Conservation (phyloP, 2,329 filamentous ascomycete genomes). For the Zymoseptoria pseudotritici region DNA sequence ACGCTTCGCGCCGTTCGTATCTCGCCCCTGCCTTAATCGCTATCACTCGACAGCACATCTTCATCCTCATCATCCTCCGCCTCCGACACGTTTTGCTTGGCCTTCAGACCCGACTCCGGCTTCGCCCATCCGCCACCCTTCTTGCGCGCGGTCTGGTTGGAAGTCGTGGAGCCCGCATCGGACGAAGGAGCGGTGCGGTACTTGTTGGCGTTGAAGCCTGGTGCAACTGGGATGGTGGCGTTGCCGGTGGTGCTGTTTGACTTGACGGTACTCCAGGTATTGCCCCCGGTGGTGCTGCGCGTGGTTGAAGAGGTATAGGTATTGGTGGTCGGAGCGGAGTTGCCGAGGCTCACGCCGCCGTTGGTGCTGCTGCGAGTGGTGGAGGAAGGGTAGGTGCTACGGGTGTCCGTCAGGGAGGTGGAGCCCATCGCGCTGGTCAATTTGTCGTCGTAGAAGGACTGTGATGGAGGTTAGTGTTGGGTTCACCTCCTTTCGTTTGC, state of each 20-base stretch:
- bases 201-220: constrained; percentile 3
- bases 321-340: neutral
- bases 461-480: neutral
- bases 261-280: neutral
- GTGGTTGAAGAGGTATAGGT: neutral
- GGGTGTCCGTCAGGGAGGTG: neutral
- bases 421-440: neutral
- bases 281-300: neutral
- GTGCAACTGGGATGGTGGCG: neutral
- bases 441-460: neutral
- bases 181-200: constrained; percentile 1
- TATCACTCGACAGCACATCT: constrained; percentile 1
- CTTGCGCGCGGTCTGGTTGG: neutral
- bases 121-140: neutral
- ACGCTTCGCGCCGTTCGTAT: no score
- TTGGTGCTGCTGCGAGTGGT: constrained; percentile 1
- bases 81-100: neutral
- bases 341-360: constrained; percentile 8
- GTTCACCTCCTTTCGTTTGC: neutral
- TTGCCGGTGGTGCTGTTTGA: neutral
- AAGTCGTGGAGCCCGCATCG: neutral
- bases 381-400: constrained; percentile 8
- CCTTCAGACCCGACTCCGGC: neutral
- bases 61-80: constrained; percentile 2
- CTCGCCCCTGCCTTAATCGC: neutral